Percentiles rank a stretch among this genome's conserved stretches.
phyloP scores from a whole-genome alignment of 129 eudicot genomes.

The Tanacetum coccineum region DNA sequence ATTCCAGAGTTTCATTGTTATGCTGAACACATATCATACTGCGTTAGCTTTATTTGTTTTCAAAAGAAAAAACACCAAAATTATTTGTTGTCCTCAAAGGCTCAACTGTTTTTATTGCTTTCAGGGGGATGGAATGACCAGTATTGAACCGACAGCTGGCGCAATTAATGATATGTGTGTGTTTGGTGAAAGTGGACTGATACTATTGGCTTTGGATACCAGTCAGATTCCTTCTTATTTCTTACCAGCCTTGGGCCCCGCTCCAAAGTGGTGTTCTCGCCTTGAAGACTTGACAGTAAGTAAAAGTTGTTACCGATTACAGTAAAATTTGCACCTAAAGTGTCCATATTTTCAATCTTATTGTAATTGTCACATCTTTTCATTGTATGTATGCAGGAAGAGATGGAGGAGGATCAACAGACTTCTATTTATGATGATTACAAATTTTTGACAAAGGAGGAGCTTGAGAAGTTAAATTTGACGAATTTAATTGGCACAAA shows the following conservation, averaged over 20 bases:
- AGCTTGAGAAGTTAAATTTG: conserved; percentile 70
- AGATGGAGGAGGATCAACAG: conserved; percentile 82
- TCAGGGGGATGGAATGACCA: conserved; percentile 98
- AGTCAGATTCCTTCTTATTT: conserved; percentile 88
- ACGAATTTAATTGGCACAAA: conserved; percentile 84
- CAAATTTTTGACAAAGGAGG: conserved; percentile 86
- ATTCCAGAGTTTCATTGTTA: conserved; percentile 1
- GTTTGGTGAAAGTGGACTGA: conserved; percentile 66
- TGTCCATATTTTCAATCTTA: conserved; percentile 1
- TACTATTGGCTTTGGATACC: conserved; percentile 78
- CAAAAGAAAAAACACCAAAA: background rate
- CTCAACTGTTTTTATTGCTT: conserved; percentile 13
- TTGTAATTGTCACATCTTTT: conserved; percentile 13
- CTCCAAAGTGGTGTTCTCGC: conserved; percentile 96
- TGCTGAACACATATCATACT: background rate
- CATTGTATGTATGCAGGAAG: conserved; percentile 55
- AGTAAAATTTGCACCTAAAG: background rate
- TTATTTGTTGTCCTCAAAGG: background rate
- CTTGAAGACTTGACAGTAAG: conserved; percentile 79
- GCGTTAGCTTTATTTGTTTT: no score
- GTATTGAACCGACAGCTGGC: conserved; percentile 91
- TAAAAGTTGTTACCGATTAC: background rate
- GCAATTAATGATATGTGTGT: conserved; percentile 81
- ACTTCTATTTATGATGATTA: conserved; percentile 89
- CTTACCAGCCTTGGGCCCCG: conserved; percentile 93